Evolutionary conservation across 768 basidiomycete genomes (phyloP), one percentile per base, ranked within the genome.

Genomic region (Pulveroboletus sp.): DNA sequence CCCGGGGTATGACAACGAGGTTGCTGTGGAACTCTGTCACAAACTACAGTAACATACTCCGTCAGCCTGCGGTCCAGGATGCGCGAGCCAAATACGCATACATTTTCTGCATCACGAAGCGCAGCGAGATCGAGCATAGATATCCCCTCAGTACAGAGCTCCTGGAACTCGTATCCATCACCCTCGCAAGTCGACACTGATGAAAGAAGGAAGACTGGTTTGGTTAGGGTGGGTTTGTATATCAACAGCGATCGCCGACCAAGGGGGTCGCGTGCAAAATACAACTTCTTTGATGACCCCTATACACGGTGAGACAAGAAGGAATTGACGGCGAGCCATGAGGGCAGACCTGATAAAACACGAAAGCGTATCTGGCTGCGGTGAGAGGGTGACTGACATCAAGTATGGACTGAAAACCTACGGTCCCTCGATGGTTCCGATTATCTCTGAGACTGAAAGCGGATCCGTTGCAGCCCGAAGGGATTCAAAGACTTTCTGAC

Each of bases 191-290:
- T 63, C 5, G 86, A 84, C 4, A 82, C 82, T 1, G 89, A 92
- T 8, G 82, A 65, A 23, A 93, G 68, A 27, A 88, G 61, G 36
- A 91, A 71, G 51, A 76, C 76, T 0, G 85, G 82, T 5, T 68
- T 68, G 16, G 46, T 43, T 1, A 53, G 32, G 13, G 75, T 76
- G 24, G 86, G 85, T 50, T 67, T 72, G 50, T 86, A 86, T 27
- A 89, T 71, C 7, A 95, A 71, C 7, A 95, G 74, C n/a, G 92
- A 93, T 40, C 93, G 78, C 31, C 92, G 78, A 7, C 92, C 92
- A 3, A 93, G 77, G 4, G 90, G 89, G 66, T 95, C 92, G 45
- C 90, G 76, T 14, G 77, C 86, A 60, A 86, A 92, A 68, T 80
- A 88, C 9, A 95, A 58, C 27, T 65, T 74, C 26, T 70, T 63